These are phyloP conservation scores for Lenzites betulinus DNA, from an alignment of 768 basidiomycete species.

Conservation along the genomic window DNA sequence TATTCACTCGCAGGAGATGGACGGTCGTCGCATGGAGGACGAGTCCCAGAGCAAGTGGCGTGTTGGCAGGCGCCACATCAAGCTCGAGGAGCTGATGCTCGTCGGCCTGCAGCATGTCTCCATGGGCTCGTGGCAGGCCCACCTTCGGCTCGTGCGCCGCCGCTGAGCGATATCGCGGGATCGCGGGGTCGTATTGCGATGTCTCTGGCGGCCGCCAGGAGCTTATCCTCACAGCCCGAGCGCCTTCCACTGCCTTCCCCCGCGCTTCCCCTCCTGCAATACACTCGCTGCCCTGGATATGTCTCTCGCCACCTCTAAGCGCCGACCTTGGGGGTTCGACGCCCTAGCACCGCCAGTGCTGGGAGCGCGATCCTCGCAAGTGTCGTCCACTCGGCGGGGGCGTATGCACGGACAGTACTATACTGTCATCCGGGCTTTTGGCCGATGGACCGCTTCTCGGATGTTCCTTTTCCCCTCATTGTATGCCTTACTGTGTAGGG, in stretches of 20 bases:
- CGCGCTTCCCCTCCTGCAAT: background rate
- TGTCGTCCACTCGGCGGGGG: background rate
- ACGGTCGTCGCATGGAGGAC: conserved; percentile 58
- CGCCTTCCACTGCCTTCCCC: background rate
- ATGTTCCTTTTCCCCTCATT: background rate
- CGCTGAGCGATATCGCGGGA: background rate
- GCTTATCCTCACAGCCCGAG: background rate
- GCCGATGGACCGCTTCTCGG: background rate
- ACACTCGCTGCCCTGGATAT: background rate
- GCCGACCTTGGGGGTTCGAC: background rate
- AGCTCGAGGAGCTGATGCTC: conserved; percentile 66
- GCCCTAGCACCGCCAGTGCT: background rate
- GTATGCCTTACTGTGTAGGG: background rate
- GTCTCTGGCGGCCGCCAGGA: background rate
- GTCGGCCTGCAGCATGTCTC: conserved; percentile 84
- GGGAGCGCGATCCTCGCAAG: background rate
- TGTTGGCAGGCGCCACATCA: conserved; percentile 58
- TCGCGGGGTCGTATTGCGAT: background rate
- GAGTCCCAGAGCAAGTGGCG: conserved; percentile 62
- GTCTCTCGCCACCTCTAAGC: background rate
- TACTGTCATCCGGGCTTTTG: background rate
- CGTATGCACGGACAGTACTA: background rate
- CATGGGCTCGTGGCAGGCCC: conserved; percentile 82
- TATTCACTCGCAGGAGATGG: conserved; percentile 44
- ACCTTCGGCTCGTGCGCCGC: conserved; percentile 52